These are phyloP conservation scores for Whalleya microplaca DNA, from an alignment of 2,329 filamentous ascomycete species.

Conservation along the genomic window DNA sequence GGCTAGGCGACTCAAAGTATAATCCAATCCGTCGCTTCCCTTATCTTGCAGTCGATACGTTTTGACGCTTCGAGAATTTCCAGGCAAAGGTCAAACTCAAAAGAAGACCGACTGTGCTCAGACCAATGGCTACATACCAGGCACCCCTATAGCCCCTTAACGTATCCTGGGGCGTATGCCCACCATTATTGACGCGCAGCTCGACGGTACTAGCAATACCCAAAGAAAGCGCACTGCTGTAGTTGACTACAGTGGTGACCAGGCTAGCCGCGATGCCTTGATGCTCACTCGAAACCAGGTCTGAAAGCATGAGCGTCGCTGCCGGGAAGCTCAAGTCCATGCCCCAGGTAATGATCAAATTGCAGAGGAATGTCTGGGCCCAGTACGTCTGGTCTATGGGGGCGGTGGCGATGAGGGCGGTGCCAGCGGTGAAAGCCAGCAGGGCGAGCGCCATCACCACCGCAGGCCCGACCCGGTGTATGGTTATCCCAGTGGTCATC, in stretches of 20 bases:
- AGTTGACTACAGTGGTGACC: conserved; percentile 61
- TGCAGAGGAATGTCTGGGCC: conserved; percentile 55
- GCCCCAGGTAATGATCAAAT: conserved; percentile 53
- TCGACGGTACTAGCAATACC: conserved; percentile 56
- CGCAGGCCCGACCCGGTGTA: conserved; percentile 37
- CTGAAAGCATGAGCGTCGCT: conserved; percentile 54
- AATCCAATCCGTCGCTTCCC: neutral
- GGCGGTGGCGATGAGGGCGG: conserved; percentile 39
- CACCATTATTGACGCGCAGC: conserved; percentile 23
- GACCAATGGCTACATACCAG: conserved; percentile 34
- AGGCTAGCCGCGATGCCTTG: conserved; percentile 47
- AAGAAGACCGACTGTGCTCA: conserved; percentile 31
- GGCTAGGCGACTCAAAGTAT: neutral
- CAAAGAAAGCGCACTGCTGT: conserved; percentile 58
- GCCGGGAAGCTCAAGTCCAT: conserved; percentile 62
- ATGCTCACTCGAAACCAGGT: conserved; percentile 40
- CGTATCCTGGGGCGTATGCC: conserved; percentile 23
- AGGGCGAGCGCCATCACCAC: conserved; percentile 38
- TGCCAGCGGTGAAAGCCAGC: conserved; percentile 36
- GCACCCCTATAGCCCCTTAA: conserved; percentile 34
- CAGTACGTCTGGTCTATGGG: conserved; percentile 57
- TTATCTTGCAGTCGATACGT: neutral
- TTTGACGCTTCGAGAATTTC: conserved; percentile 28
- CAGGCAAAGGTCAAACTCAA: conserved; percentile 31
- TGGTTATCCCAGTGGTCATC: conserved; percentile 33